These are phyloP conservation scores for Dittrichia graveolens DNA, from an alignment of 129 eudicot species.

Conservation along the genomic window DNA sequence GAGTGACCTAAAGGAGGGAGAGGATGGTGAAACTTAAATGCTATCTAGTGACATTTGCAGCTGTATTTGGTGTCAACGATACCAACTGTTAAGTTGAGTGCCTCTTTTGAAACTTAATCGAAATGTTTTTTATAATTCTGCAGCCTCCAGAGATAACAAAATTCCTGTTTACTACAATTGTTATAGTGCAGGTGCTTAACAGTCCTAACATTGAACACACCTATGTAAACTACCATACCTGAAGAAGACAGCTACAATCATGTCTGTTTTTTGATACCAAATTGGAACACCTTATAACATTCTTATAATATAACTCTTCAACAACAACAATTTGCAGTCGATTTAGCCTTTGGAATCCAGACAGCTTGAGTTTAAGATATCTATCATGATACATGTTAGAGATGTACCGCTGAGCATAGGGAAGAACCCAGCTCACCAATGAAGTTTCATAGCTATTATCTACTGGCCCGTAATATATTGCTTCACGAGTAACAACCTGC, in stretches of 20 bases:
- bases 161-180: neutral
- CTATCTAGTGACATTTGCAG: no score
- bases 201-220: neutral
- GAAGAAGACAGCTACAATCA: slow-evolving; percentile 60
- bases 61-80: no score
- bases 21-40: no score
- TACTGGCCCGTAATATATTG: slow-evolving; percentile 57
- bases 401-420: slow-evolving; percentile 89
- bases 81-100: no score
- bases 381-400: slow-evolving; percentile 49
- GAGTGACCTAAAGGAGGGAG: no score
- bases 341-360: slow-evolving; percentile 11
- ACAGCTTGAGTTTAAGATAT: slow-evolving; percentile 56
- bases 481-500: slow-evolving; percentile 80
- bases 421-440: slow-evolving; percentile 76
- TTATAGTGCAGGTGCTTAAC: neutral
- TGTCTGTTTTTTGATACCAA: slow-evolving; percentile 58
- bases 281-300: slow-evolving; percentile 57
- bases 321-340: slow-evolving; percentile 60
- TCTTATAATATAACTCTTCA: slow-evolving; percentile 66
- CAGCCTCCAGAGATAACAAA: neutral
- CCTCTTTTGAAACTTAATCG: no score
- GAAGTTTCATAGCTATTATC: slow-evolving; percentile 52
- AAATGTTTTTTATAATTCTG: neutral
- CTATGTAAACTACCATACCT: slow-evolving; percentile 21